Evolutionary conservation across 1,284 basidiomycete species (phyloP), one percentile per base, ranked within the genome.

Genomic region (Pseudozyma tsukubaensis): DNA sequence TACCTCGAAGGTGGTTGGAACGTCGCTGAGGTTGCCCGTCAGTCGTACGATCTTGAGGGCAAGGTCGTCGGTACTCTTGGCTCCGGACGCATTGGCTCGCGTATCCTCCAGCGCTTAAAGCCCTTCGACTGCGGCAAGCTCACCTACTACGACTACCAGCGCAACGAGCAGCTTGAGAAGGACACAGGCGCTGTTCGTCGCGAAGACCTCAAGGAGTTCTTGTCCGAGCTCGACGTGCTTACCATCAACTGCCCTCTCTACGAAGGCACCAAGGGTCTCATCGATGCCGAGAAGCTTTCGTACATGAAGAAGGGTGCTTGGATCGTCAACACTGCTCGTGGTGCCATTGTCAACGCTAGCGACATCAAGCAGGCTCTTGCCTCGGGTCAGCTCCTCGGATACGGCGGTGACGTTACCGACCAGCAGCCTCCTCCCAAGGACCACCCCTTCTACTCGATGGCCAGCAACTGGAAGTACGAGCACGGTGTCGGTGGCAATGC

Each of bases 321-420:
- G 91, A 89, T 95, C 77, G 90, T 96, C 84, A 95, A 96, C 89
- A 95, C 94, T 35, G 94, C 94, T 45, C 92, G 94, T 79, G 94
- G 94, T 49, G 94, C 94, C 53, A 94, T 97, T 82, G 93, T 91
- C 85, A 91, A 94, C 86, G 90, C 90, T 73, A 88, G 93, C 71
- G 93, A 90, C 49, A 90, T 97, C 64, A 90, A 90, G 11, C 89
- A 86, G 1, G 93, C 94, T 11, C 85, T 97, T 70, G 88, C 89
- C 86, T 90, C 88, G 58, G 94, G 94, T 16, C 92, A 92, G 52
- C 84, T 95, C 63, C 66, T 63, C 29, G 86, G 89, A 7, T 90
- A 91, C 83, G 89, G 90, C 75, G 84, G 85, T 21, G 85, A 86
- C 57, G 85, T 86, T 11, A 85, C 83, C 65, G 61, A 61, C 43